These are phyloP conservation scores for Colletotrichum salicis DNA, from an alignment of 2,329 filamentous ascomycete genomes.

Conservation along the genomic window DNA sequence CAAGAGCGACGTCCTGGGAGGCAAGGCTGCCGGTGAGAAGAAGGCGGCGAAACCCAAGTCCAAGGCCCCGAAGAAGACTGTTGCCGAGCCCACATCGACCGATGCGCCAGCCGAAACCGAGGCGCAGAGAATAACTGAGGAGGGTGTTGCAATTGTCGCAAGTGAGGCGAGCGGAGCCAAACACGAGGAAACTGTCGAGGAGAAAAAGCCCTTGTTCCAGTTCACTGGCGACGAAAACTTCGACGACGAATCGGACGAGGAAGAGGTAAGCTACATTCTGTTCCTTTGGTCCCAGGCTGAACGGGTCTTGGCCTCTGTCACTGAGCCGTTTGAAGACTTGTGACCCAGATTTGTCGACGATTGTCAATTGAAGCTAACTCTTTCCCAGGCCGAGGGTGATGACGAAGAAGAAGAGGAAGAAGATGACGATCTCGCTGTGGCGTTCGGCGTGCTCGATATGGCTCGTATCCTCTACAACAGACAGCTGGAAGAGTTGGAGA, in stretches of 20 bases:
- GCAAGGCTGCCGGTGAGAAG: conserved; percentile 73
- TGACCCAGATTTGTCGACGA: background rate
- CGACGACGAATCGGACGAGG: conserved; percentile 83
- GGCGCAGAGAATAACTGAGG: conserved; percentile 56
- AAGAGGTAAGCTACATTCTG: conserved; percentile 60
- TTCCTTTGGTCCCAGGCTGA: background rate
- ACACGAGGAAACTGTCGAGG: conserved; percentile 51
- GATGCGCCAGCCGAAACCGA: conserved; percentile 46
- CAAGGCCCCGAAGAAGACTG: conserved; percentile 51
- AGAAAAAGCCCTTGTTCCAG: conserved; percentile 85
- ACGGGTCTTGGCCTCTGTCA: background rate
- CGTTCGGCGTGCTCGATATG: conserved; percentile 87
- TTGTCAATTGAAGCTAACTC: conserved; percentile 21
- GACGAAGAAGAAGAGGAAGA: conserved; percentile 62
- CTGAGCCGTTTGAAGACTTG: background rate
- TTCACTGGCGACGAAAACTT: conserved; percentile 96
- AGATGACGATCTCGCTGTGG: conserved; percentile 79
- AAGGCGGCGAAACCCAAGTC: conserved; percentile 46
- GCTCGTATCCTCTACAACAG: conserved; percentile 74
- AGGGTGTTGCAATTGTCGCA: conserved; percentile 55
- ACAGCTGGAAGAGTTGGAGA: conserved; percentile 55
- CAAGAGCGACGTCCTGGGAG: conserved; percentile 94
- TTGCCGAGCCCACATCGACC: conserved; percentile 45
- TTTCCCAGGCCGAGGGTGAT: conserved; percentile 47
- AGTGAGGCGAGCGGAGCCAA: conserved; percentile 56